phyloP scores from a whole-genome alignment of 1,284 basidiomycete species.

The Sanghuangporus sanghuang region DNA sequence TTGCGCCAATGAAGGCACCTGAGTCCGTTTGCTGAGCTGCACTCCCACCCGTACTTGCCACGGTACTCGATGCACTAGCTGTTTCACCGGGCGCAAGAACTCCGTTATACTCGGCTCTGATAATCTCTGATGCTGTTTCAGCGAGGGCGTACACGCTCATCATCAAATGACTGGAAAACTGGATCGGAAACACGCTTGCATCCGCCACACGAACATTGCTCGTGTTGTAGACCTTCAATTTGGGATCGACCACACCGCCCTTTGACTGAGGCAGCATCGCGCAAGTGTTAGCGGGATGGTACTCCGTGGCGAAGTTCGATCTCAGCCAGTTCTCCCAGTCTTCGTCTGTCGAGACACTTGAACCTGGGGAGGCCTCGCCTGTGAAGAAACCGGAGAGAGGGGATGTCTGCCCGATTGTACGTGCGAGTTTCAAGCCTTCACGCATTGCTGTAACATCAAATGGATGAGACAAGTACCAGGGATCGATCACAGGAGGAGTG shows the following conservation, averaged over 20 bases:
- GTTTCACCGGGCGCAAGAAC: background rate
- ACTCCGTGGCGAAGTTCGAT: slow-evolving; percentile 40
- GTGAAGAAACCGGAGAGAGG: slow-evolving; percentile 33
- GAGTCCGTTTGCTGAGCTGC: background rate
- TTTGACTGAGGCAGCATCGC: slow-evolving; percentile 56
- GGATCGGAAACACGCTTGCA: slow-evolving; percentile 49
- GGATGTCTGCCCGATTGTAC: slow-evolving; percentile 35
- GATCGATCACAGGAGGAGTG: slow-evolving; percentile 54
- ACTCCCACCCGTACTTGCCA: background rate
- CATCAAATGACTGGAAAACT: slow-evolving; percentile 48
- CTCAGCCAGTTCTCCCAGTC: slow-evolving; percentile 44
- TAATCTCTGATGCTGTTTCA: slow-evolving; percentile 13
- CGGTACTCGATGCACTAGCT: background rate
- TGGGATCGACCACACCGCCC: slow-evolving; percentile 64
- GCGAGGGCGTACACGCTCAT: slow-evolving; percentile 65
- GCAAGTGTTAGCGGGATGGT: slow-evolving; percentile 55
- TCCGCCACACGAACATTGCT: slow-evolving; percentile 49
- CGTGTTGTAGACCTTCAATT: slow-evolving; percentile 59
- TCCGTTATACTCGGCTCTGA: background rate
- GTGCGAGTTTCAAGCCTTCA: slow-evolving; percentile 51
- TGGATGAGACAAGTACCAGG: slow-evolving; percentile 51
- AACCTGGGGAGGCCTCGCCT: slow-evolving; percentile 37
- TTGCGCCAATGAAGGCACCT: background rate
- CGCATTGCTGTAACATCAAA: slow-evolving; percentile 51
- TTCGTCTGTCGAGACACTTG: slow-evolving; percentile 34